phyloP scores from a whole-genome alignment of 2,329 filamentous ascomycete species.

The Trichoderma pleuroti region DNA sequence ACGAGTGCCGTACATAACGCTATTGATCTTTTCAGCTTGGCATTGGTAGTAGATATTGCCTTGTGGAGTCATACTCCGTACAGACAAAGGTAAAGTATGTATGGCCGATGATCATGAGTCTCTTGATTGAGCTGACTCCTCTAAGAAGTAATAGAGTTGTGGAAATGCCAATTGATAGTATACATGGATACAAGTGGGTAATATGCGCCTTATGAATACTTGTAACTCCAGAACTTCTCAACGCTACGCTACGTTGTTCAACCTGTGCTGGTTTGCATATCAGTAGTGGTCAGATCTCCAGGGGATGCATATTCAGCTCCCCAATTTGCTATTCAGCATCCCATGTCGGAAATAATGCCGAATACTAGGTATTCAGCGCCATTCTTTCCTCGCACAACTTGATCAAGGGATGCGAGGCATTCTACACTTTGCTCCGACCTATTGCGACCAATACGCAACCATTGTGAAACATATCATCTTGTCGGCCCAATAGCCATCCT shows the following conservation, averaged over 20 bases:
- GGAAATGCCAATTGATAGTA: too few species aligned
- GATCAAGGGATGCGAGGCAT: background rate
- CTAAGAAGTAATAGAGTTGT: background rate
- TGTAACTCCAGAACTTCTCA: too few species aligned
- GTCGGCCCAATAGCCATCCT: background rate
- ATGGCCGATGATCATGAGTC: background rate
- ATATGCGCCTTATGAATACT: background rate
- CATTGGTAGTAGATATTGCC: background rate
- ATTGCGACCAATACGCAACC: background rate
- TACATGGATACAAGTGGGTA: too few species aligned
- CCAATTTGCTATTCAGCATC: too few species aligned
- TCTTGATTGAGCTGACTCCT: background rate
- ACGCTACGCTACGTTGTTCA: too few species aligned
- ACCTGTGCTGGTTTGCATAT: too few species aligned
- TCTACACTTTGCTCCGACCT: background rate
- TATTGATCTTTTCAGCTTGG: background rate
- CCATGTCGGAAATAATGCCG: too few species aligned
- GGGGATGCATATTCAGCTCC: too few species aligned
- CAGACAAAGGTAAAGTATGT: background rate
- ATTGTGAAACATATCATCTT: background rate
- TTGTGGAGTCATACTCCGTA: background rate
- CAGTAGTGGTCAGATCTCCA: too few species aligned
- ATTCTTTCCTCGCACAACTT: background rate
- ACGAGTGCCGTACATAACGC: background rate
- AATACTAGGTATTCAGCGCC: background rate